These are phyloP conservation scores for Hypoxylon lenormandii DNA, from an alignment of 495 filamentous ascomycete species.

Conservation along the genomic window DNA sequence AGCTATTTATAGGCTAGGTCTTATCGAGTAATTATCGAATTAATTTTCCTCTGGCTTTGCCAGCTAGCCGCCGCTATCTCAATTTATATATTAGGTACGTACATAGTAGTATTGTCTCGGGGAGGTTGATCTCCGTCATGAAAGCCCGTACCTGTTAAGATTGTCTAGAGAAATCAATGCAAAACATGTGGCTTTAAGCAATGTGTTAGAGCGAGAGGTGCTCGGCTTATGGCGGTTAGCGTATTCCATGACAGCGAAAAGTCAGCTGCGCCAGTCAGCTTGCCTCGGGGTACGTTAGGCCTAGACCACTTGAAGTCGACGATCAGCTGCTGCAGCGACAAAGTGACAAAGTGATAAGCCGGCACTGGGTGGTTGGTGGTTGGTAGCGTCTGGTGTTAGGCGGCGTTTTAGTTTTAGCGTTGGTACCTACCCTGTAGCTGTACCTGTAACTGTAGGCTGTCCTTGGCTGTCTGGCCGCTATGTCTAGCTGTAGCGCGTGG, in stretches of 20 bases:
- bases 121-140: no score
- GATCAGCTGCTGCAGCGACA: conserved; percentile 42
- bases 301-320: conserved; percentile 10
- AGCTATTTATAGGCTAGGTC: no score
- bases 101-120: no score
- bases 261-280: conserved; percentile 29
- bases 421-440: conserved; percentile 15
- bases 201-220: neutral
- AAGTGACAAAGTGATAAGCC: conserved; percentile 8
- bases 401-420: conserved; percentile 30
- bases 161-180: neutral
- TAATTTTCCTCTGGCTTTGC: no score
- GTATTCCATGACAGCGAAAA: conserved; percentile 11
- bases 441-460: neutral
- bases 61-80: no score
- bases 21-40: no score
- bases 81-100: no score
- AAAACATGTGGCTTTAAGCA: neutral
- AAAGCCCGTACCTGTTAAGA: no score
- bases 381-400: neutral
- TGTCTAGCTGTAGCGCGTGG: conserved; percentile 37
- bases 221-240: conserved; percentile 36
- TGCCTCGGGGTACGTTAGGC: conserved; percentile 6
- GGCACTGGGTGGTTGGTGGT: conserved; percentile 12
- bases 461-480: no score